phyloP scores from a whole-genome alignment of 1,284 basidiomycete genomes.

The Cryptococcus sp. region DNA sequence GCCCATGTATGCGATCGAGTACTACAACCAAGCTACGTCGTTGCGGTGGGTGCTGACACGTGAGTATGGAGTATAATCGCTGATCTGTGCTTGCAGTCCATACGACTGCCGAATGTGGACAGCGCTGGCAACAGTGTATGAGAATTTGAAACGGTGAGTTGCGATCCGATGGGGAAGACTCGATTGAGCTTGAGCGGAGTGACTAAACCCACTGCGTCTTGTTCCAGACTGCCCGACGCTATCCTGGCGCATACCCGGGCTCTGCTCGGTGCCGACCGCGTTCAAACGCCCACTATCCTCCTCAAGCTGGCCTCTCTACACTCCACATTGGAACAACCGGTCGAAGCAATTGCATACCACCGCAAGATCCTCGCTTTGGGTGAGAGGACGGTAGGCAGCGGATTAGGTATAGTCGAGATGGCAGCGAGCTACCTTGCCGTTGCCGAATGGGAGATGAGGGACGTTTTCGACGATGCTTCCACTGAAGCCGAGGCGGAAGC shows the following conservation, averaged over 20 bases:
- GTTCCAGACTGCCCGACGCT: constrained; percentile 71
- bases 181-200: neutral
- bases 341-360: constrained; percentile 50
- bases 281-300: constrained; percentile 72
- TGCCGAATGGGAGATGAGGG: constrained; percentile 71
- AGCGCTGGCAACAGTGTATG: constrained; percentile 90
- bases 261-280: constrained; percentile 76
- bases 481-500: neutral
- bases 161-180: too few relatives aligned
- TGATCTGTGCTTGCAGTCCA: constrained; percentile 63
- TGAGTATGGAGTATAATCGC: constrained; percentile 10
- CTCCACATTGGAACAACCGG: constrained; percentile 29
- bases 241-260: constrained; percentile 87
- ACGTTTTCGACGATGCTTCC: constrained; percentile 26
- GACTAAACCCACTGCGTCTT: neutral
- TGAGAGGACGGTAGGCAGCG: constrained; percentile 55
- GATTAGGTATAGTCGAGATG: constrained; percentile 67
- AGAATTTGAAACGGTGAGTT: constrained; percentile 75
- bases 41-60: constrained; percentile 64
- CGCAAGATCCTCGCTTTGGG: constrained; percentile 69
- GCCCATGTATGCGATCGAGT: constrained; percentile 93
- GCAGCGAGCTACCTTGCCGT: constrained; percentile 78
- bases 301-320: constrained; percentile 74
- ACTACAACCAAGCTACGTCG: constrained; percentile 94
- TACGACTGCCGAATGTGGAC: constrained; percentile 97